These are phyloP conservation scores for Saccharomyces hybrid DNA, from an alignment of 1,139 yeast species.

Conservation along the genomic window DNA sequence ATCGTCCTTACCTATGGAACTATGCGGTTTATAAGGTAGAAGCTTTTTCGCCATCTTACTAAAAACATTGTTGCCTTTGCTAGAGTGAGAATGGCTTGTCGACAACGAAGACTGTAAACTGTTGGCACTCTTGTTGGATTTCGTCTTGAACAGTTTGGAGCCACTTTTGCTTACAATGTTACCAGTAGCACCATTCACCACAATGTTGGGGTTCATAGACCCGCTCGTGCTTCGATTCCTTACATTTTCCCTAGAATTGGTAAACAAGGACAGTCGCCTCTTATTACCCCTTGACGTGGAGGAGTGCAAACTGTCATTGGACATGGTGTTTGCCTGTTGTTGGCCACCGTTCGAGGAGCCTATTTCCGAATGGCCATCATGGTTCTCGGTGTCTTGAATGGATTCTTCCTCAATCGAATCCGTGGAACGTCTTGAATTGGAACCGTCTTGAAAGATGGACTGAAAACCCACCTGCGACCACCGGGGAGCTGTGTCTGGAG, in stretches of 20 bases:
- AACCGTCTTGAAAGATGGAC: slow-evolving; percentile 24
- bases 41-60: slow-evolving; percentile 15
- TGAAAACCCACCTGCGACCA: slow-evolving; percentile 32
- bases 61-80: slow-evolving; percentile 4
- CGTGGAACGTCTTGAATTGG: slow-evolving; percentile 4
- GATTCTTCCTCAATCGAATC: slow-evolving; percentile 4
- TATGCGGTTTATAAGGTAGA: slow-evolving; percentile 19
- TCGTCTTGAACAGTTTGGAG: slow-evolving; percentile 1
- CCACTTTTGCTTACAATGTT: slow-evolving; percentile 3
- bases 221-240: slow-evolving; percentile 2
- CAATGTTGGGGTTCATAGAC: neutral
- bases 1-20: slow-evolving; percentile 15
- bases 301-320: neutral
- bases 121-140: slow-evolving; percentile 11
- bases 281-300: neutral
- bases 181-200: slow-evolving; percentile 2
- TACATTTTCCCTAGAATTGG: slow-evolving; percentile 2
- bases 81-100: neutral
- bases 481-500: slow-evolving; percentile 14
- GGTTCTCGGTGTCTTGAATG: neutral
- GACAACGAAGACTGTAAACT: slow-evolving; percentile 7
- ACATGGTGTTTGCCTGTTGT: neutral
- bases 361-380: neutral
- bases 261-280: slow-evolving; percentile 2
- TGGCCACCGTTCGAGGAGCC: neutral